A percentile compares a stretch with the other conserved stretches of the same genome.
Evolutionary conservation across 345 rosid genomes (phyloP).

Genomic region (Cardamine chenopodiifolia): DNA sequence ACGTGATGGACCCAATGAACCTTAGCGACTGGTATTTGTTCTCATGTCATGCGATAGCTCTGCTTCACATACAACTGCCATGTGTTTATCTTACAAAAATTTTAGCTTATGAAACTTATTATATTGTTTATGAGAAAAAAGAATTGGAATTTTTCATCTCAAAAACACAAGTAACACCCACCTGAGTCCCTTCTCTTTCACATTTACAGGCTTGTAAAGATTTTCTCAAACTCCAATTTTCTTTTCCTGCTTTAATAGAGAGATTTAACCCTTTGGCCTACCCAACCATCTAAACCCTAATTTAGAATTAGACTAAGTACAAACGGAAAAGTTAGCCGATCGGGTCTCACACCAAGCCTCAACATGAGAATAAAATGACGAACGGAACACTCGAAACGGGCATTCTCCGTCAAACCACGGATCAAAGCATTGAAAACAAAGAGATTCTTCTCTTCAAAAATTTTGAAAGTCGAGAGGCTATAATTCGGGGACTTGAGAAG

Average conservation of each 20-base stretch:
- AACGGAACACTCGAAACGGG: conserved; percentile 41
- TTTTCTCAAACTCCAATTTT: background rate
- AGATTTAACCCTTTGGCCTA: conserved; percentile 1
- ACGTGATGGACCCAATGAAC: conserved; percentile 36
- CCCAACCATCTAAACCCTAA: conserved; percentile 45
- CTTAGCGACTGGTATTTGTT: conserved; percentile 37
- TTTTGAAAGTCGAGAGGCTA: conserved; percentile 48
- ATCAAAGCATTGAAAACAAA: conserved; percentile 61
- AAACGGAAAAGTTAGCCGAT: conserved; percentile 59
- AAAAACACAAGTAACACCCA: conserved; percentile 6
- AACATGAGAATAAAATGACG: conserved; percentile 56
- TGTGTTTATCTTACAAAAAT: conserved; percentile 18
- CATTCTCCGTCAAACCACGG: conserved; percentile 55
- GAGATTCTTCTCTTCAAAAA: conserved; percentile 47
- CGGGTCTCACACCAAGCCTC: conserved; percentile 50
- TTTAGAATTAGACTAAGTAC: conserved; percentile 48
- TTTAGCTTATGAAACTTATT: background rate
- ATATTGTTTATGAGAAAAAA: background rate
- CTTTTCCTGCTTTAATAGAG: background rate
- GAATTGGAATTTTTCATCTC: background rate
- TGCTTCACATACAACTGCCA: conserved; percentile 27
- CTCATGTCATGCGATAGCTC: conserved; percentile 22
- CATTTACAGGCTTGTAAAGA: background rate
- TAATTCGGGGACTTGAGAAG: conserved; percentile 50
- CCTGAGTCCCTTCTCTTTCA: background rate